Evolutionary conservation across 1,284 basidiomycete species (phyloP), one percentile per base, ranked within the genome.

Genomic region (Testicularia cyperi): DNA sequence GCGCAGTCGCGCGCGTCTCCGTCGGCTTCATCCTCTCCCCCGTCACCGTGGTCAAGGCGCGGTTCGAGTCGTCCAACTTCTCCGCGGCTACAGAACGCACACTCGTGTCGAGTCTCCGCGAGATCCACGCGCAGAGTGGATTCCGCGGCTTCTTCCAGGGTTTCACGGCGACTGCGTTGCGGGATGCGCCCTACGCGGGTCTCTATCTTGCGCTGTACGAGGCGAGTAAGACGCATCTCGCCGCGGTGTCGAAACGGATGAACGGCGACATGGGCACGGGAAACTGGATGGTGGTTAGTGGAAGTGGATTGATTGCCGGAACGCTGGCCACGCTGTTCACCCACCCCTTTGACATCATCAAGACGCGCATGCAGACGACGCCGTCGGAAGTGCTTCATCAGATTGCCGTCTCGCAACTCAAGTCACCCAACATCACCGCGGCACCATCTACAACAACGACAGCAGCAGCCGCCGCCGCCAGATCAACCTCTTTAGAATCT

Each of bases 161-260:
- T 0, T 88, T 95, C 69, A 78, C 88, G 23, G 90, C 92, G 0
- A 92, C 92, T 1, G 89, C 91, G 0, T 80, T 94, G 18, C 83
- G 94, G 26, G 94, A 98, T 74, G 94, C 94, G 2, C 95, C 94
- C 0, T 94, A 96, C 69, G 92, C 94, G 0, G 94, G 94, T 0
- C 77, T 98, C 7, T 99, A 96, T 67, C 82, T 97, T 15, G 84
- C 92, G 1, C 85, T 88, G 40, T 98, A 99, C 75, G 94, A 75
- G 42, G 62, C 54, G 19, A 38, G 49, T 31, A 76, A 76, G 44
- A 47, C 47, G 6, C 35, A 49, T 21, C 60, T 75, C 6, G 40
- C 56, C n/a, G 20, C 40, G 1, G 26, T 47, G 6, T 51, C 49
- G 9, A 27, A 32, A 19, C 18, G 38, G 14, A 13, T 48, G 13